Evolutionary conservation across 257 asterid genomes (phyloP), one percentile per base, ranked within the genome.

Genomic region (Thymus mandschuricus): DNA sequence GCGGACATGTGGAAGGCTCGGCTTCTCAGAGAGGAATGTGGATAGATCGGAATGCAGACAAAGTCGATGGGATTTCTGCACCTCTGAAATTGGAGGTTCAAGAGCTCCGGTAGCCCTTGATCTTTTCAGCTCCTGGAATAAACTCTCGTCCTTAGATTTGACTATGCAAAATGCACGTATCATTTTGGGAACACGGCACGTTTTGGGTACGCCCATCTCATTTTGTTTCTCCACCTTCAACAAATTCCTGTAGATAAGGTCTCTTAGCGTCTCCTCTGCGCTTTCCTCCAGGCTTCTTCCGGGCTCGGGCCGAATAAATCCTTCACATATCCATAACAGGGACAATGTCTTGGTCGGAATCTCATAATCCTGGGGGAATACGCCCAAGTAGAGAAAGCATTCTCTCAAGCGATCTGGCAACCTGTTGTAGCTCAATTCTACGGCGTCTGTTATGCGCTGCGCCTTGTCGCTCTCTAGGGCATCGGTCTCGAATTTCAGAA

Each of bases 251-350:
- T 56, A 6, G 87, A 76, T 13, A 84, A 45, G 50, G 10, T 8
- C 4, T 8, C 10, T 10, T 10, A 45, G 1, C 3, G 10, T 45
- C 50, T 45, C 10, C 12, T 0, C 12, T 8, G 92, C 90, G 10
- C 30, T 64, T 63, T 69, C 71, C 76, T 85, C 92, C 69, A 78
- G 4, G 56, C 70, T 73, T 35, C 29, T 6, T 3, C 57, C 67
- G 0, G 5, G 38, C 43, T 58, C 38, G 2, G 6, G 46, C 35
- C 28, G 79, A 30, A 87, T 51, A 35, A 87, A 87, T 5, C 92
- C 87, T 63, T 87, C 92, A 0, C 88, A 86, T 0, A 87, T 83
- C 92, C 92, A 87, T 55, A 87, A 52, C 0, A 50, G 41, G 4
- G 62, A 55, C 64, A 87, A 51, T 60, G 58, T 81, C 80, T 79